Percentiles rank a stretch among this genome's conserved stretches.
These are phyloP conservation scores for Phaffomyces opuntiae DNA, from an alignment of 805 yeast species.

Conservation along the genomic window DNA sequence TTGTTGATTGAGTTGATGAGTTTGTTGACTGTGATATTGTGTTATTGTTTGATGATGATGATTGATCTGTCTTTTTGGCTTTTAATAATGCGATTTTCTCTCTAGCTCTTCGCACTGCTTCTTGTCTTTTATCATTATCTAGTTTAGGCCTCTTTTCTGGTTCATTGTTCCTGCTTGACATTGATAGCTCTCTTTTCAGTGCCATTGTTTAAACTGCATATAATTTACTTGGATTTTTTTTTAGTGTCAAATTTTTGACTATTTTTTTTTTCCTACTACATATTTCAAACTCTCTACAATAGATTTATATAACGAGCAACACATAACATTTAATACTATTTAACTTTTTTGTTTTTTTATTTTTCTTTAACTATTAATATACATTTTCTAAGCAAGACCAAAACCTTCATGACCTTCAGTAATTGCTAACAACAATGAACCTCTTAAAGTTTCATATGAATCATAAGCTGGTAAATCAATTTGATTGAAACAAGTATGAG, in stretches of 20 bases:
- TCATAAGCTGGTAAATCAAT: slow-evolving; percentile 90
- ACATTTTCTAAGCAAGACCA: slow-evolving; percentile 55
- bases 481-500: slow-evolving; percentile 97
- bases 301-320: neutral
- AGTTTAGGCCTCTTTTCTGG: slow-evolving; percentile 4
- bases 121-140: neutral
- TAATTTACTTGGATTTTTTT: too few relatives aligned
- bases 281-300: neutral
- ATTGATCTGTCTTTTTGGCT: slow-evolving; percentile 1
- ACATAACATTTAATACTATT: neutral
- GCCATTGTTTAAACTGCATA: neutral
- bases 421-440: slow-evolving; percentile 73
- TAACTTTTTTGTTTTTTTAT: neutral
- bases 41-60: neutral
- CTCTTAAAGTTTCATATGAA: slow-evolving; percentile 77
- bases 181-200: slow-evolving; percentile 1
- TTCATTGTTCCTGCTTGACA: neutral
- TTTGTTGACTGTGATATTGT: neutral
- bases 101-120: slow-evolving; percentile 7
- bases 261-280: neutral
- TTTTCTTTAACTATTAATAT: neutral
- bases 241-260: neutral
- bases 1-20: neutral
- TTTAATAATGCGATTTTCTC: slow-evolving; percentile 9
- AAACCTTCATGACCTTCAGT: slow-evolving; percentile 96